Evolutionary conservation across 108 stramenopile species (phyloP).

Genomic region (Craspedostauros australis): DNA sequence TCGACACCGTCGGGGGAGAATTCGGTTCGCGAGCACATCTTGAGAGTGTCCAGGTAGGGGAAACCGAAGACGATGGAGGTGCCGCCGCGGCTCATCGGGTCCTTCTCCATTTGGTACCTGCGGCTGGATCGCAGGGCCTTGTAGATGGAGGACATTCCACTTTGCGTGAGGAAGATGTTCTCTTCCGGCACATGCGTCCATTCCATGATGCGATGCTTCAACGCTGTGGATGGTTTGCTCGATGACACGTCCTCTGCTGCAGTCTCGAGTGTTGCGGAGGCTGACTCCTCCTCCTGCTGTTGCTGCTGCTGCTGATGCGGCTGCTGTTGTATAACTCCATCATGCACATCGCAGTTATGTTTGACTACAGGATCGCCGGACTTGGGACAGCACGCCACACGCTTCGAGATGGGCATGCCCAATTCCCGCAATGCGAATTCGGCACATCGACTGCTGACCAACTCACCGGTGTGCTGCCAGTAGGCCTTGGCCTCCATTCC

Average conservation of each 20-base stretch:
- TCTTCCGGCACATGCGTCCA: slow-evolving; percentile 37
- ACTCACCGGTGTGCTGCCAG: slow-evolving; percentile 73
- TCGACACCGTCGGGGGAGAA: slow-evolving; percentile 47
- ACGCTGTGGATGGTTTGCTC: background rate
- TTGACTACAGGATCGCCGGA: slow-evolving; percentile 16
- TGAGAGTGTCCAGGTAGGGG: slow-evolving; percentile 73
- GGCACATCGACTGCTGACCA: slow-evolving; percentile 49
- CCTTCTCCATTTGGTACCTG: slow-evolving; percentile 24
- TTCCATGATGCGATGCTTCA: slow-evolving; percentile 28
- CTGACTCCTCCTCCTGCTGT: slow-evolving; percentile 3
- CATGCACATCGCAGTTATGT: slow-evolving; percentile 12
- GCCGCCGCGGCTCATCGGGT: slow-evolving; percentile 25
- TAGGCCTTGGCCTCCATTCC: slow-evolving; percentile 62
- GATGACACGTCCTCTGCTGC: background rate
- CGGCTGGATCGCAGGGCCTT: slow-evolving; percentile 37
- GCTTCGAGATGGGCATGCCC: slow-evolving; percentile 16
- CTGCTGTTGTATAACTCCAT: too few species aligned
- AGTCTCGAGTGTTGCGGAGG: slow-evolving; percentile 5
- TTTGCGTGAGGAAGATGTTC: slow-evolving; percentile 40
- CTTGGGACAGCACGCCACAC: slow-evolving; percentile 20
- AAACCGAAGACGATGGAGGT: slow-evolving; percentile 66
- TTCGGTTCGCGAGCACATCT: slow-evolving; percentile 53
- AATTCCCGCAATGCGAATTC: slow-evolving; percentile 20
- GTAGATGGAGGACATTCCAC: slow-evolving; percentile 62
- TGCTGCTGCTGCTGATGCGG: too few species aligned